Base-by-base conservation (phyloP, 2,329 filamentous ascomycete genomes). In the Beauveria rudraprayagi region DNA sequence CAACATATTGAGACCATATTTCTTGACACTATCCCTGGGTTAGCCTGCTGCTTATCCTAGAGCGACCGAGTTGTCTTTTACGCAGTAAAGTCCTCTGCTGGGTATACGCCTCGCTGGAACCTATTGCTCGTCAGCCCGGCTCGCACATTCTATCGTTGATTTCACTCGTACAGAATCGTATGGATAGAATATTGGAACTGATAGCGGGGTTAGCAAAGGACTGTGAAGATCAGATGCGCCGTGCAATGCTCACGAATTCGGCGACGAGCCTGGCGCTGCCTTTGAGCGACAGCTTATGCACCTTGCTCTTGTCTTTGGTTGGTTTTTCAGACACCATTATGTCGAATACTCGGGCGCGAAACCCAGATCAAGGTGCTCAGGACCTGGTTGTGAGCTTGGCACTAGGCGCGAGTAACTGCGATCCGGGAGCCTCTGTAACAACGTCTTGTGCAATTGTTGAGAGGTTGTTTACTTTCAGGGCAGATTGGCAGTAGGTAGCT, bases 1-100 rank as follows among this genome's bases (percentile, higher is more conserved):
- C 69, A 96, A 89, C 92, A 97, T 96, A 70, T 96, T 97, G 70
- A 99, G 84, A 69, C 94, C 94, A 88, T 99, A 99, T 78, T 99
- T 99, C 79, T 99, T 99, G 70, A 99, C 92, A 46, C 72, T 76
- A 61, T 30, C 10, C 0, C 7, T 40, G 7, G 50, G 56, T 58
- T 58, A 51, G 47, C 24, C 9, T 40, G n/a, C 6, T 28, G 10
- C 19, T 37, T 17, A 1, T 30, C 1, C n/a, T 51, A 24, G 17
- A 10, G 14, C 22, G 6, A 7, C 30, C 8, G 9, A 19, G 44
- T 16, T 22, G 47, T 10, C 0, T 76, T 87, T 72, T 77, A 92
- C 89, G 92, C 89, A 67, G 90, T 91, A 73, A 99, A 99, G 78
- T 99, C 94, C 71, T 99, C 94, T 57, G 94, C 91, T 28, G 94